Evolutionary conservation across 345 rosid species (phyloP).

Genomic region (Gossypium ekmanianum): DNA sequence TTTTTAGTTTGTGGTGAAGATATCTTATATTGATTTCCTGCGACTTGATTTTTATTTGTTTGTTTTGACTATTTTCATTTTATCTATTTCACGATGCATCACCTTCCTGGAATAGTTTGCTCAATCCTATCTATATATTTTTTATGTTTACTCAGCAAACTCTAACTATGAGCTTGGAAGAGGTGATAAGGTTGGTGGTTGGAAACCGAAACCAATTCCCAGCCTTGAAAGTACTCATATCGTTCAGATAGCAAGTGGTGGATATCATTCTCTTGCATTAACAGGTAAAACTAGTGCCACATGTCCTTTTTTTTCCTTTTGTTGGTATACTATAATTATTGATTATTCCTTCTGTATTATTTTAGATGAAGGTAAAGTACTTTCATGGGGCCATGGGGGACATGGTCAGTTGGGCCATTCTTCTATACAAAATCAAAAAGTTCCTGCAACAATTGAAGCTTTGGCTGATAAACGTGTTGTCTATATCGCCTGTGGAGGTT

Average conservation of each 20-base stretch:
- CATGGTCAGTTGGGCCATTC: conserved; percentile 85
- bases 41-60: background rate
- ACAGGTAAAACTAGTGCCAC: conserved; percentile 44
- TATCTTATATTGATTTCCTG: background rate
- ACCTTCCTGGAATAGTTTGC: background rate
- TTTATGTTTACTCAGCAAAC: conserved; percentile 46
- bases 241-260: conserved; percentile 78
- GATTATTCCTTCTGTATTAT: conserved; percentile 18
- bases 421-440: conserved; percentile 47
- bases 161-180: conserved; percentile 95
- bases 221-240: conserved; percentile 48
- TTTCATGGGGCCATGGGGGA: conserved; percentile 96
- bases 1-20: background rate
- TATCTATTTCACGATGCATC: background rate
- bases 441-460: conserved; percentile 56
- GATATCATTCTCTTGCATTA: conserved; percentile 89
- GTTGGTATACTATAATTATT: background rate
- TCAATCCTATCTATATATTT: background rate
- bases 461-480: conserved; percentile 54
- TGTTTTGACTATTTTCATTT: background rate
- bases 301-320: background rate
- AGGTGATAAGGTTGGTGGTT: conserved; percentile 74
- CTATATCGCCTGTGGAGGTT: conserved; percentile 77
- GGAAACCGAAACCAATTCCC: conserved; percentile 78
- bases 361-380: conserved; percentile 77